phyloP scores from a whole-genome alignment of 2,329 filamentous ascomycete species.

The Hansfordia pulvinata region DNA sequence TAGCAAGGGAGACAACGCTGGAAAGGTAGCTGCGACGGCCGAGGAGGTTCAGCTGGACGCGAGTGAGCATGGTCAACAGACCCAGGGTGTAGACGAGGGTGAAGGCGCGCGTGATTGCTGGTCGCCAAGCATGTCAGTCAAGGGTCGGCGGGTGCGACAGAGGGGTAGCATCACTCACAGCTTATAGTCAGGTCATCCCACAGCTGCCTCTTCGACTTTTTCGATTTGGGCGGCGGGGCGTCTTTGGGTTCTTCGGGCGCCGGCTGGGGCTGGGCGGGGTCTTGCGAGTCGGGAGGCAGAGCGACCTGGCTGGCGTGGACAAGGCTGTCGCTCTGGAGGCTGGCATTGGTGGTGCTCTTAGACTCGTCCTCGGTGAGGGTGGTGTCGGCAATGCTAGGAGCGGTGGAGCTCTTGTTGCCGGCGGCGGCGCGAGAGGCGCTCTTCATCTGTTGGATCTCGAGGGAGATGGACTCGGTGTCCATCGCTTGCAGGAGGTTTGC shows the following conservation, averaged over 20 bases:
- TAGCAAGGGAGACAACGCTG: conserved; percentile 82
- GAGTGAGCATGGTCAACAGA: conserved; percentile 80
- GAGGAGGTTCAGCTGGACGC: conserved; percentile 92
- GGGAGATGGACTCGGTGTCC: conserved; percentile 83
- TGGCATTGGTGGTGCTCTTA: conserved; percentile 60
- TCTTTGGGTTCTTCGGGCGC: conserved; percentile 11
- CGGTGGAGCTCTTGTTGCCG: conserved; percentile 29
- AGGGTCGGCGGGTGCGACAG: background rate
- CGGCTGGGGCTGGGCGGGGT: conserved; percentile 10
- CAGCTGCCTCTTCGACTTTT: conserved; percentile 78
- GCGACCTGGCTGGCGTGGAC: conserved; percentile 69
- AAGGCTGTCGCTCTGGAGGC: conserved; percentile 69
- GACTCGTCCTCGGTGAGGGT: conserved; percentile 75
- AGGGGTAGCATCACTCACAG: conserved; percentile 42
- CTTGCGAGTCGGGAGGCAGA: conserved; percentile 33
- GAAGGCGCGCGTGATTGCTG: conserved; percentile 81
- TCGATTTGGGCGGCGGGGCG: conserved; percentile 19
- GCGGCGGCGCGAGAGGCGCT: conserved; percentile 52
- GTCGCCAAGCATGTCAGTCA: conserved; percentile 5
- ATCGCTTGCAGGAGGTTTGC: conserved; percentile 78
- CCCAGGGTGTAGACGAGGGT: conserved; percentile 85
- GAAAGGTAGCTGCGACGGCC: conserved; percentile 92
- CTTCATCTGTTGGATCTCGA: conserved; percentile 91
- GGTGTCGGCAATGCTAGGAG: conserved; percentile 49
- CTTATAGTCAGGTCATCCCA: conserved; percentile 97